Conservation (phyloP, 164 flowering plant species). For the Magnolia kwangsiensis region DNA sequence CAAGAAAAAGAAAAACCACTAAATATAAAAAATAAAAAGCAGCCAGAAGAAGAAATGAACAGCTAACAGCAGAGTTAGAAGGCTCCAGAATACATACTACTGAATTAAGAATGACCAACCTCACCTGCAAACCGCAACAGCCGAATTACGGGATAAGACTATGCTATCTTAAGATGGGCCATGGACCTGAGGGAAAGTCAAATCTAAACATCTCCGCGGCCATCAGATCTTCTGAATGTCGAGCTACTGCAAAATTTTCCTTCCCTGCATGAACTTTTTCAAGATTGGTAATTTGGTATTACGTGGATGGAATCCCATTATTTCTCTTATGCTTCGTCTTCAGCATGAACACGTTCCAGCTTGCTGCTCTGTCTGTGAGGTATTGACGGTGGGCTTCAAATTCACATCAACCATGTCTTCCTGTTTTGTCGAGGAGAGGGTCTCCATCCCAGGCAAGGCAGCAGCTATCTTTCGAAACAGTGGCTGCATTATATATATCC, state of each 20-base stretch:
- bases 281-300: neutral
- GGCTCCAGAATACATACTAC: too few species aligned
- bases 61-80: too few species aligned
- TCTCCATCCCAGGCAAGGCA: constrained; percentile 82
- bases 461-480: constrained; percentile 83
- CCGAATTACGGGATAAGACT: too few species aligned
- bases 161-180: too few species aligned
- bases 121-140: too few species aligned
- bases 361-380: constrained; percentile 56
- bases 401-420: constrained; percentile 88
- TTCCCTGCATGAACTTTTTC: neutral
- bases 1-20: too few species aligned
- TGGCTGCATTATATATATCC: constrained; percentile 40
- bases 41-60: too few species aligned
- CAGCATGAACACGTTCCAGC: constrained; percentile 74
- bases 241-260: neutral
- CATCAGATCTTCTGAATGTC: too few species aligned
- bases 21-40: too few species aligned
- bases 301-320: neutral
- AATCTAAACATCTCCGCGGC: too few species aligned
- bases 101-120: too few species aligned
- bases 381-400: constrained; percentile 45
- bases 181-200: too few species aligned
- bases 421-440: constrained; percentile 65
- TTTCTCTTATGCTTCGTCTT: neutral